Percentiles rank a stretch among this genome's conserved stretches.
These are phyloP conservation scores for Sporisorium graminicola DNA, from an alignment of 1,284 basidiomycete species.

Conservation along the genomic window DNA sequence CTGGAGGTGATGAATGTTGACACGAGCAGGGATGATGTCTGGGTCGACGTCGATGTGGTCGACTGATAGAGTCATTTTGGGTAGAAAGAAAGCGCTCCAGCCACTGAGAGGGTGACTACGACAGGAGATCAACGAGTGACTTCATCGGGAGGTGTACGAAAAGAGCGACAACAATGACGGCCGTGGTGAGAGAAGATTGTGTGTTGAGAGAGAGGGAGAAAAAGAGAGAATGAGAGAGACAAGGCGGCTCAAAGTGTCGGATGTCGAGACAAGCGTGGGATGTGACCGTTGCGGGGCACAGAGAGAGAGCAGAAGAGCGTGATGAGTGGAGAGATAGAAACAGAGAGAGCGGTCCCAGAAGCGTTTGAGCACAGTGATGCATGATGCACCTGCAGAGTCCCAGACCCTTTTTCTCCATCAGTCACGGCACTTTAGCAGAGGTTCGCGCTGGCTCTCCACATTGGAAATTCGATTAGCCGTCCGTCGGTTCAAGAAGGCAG, in stretches of 20 bases:
- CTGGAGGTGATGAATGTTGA: slow-evolving; percentile 59
- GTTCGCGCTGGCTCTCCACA: slow-evolving; percentile 21
- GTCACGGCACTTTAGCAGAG: slow-evolving; percentile 27
- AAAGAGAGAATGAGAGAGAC: neutral
- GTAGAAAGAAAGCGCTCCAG: neutral
- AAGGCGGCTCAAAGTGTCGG: too few species aligned
- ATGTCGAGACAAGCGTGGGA: neutral
- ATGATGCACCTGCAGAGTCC: slow-evolving; percentile 22
- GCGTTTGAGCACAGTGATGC: slow-evolving; percentile 14
- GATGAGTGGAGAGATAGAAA: neutral
- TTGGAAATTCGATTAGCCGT: neutral
- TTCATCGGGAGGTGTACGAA: neutral
- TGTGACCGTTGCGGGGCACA: neutral
- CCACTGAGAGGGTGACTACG: neutral
- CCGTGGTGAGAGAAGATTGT: neutral
- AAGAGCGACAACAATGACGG: neutral
- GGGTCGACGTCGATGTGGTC: slow-evolving; percentile 34
- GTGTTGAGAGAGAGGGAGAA: neutral
- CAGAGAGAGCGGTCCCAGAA: neutral
- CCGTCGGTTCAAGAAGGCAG: neutral
- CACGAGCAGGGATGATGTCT: slow-evolving; percentile 45
- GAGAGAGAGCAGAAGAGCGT: neutral
- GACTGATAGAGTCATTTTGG: slow-evolving; percentile 29
- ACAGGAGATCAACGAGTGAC: neutral
- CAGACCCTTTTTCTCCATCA: slow-evolving; percentile 11